phyloP scores from a whole-genome alignment of 2,329 filamentous ascomycete genomes.

The Colletotrichum plurivorum region DNA sequence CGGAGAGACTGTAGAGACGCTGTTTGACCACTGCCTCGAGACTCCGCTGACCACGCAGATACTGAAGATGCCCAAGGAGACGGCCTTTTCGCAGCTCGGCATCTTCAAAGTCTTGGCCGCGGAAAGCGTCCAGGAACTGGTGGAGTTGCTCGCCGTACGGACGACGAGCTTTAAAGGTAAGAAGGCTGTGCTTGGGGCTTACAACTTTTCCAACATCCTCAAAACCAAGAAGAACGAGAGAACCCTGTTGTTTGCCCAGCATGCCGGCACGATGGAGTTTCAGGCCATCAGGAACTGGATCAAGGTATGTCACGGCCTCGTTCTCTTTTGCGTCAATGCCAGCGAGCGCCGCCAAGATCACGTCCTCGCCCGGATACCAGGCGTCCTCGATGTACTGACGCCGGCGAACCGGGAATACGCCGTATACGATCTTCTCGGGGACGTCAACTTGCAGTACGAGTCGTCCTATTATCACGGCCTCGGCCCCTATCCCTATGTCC shows the following conservation, averaged over 20 bases:
- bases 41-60: too few species aligned
- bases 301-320: conserved; percentile 19
- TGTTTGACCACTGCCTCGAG: conserved; percentile 7
- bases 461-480: conserved; percentile 8
- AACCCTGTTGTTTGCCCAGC: conserved; percentile 19
- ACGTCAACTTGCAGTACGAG: background rate
- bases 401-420: background rate
- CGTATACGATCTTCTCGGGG: conserved; percentile 1
- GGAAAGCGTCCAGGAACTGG: background rate
- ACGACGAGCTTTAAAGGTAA: background rate
- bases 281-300: conserved; percentile 19
- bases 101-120: background rate
- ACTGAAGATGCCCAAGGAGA: too few species aligned
- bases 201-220: conserved; percentile 18
- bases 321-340: conserved; percentile 19
- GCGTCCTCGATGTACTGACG: too few species aligned
- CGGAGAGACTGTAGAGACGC: background rate
- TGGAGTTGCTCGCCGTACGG: background rate
- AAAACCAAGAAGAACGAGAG: background rate
- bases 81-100: background rate
- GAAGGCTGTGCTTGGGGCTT: background rate
- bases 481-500: conserved; percentile 2
- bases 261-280: conserved; percentile 28
- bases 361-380: background rate
- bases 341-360: background rate